Base-by-base conservation (phyloP, 148 eudicot species). In the Silene uniflora region DNA sequence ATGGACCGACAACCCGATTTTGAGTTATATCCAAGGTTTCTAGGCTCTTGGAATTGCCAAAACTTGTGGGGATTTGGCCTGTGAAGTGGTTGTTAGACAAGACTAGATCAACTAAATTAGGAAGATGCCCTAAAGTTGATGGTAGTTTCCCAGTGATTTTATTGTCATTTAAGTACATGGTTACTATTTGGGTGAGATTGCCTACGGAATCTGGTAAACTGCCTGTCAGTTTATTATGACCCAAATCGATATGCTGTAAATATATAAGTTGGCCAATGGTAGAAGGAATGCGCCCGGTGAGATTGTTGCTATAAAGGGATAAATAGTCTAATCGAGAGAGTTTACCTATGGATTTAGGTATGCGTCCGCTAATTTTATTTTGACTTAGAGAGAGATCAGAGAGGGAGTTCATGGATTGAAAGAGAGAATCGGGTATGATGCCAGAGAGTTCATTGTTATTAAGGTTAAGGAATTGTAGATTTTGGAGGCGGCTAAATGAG, bases 1-100 rank as follows among this genome's bases (percentile, higher is more conserved):
- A 54, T 35, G 78, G 81, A 52, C 93, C 86, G 0, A 80, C 69
- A 29, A 91, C 77, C 22, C 58, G 79, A 79, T 93, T 93, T 29
- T 75, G 79, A 1, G 98, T 84, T 49, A 93, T 65, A 65, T 88
- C 91, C 22, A 91, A 67, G 2, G 74, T 71, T 77, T 81, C 87
- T 0, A 91, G 86, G 49, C 65, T 85, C 73, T 71, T 62, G 14
- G 89, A 70, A 73, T 86, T 77, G 27, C 85, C 87, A 62, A 91
- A 84, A 79, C 89, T 88, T 10, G 80, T 25, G 4, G 98, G 98
- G 71, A 93, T 88, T 29, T 73, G 70, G 21, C 96, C 97, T 0
- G 70, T 63, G 13, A 92, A 80, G 0, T 12, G 74, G 76, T 90
- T 92, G 73, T 88, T 83, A 0, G 90, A 78, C 63, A 92, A 79